Percentiles rank a stretch among this genome's conserved stretches.
Evolutionary conservation across 2,329 filamentous ascomycete species (phyloP).

Genomic region (Pseudogymnoascus pannorum): DNA sequence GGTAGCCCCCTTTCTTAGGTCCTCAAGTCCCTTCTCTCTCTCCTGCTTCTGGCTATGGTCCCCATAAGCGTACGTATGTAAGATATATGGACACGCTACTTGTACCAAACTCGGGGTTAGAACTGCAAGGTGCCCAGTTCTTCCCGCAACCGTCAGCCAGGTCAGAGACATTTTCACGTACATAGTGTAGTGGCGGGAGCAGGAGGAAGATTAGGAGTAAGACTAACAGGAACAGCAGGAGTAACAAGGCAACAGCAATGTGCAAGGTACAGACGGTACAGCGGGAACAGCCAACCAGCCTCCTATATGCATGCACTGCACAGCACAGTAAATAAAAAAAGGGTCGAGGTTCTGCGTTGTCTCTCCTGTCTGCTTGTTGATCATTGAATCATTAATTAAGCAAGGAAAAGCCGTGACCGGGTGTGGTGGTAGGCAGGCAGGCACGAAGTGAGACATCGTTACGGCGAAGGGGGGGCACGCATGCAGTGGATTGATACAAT

Average conservation of each 20-base stretch:
- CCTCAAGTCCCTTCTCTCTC: neutral
- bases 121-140: neutral
- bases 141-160: neutral
- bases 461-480: neutral
- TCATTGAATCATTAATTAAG: neutral
- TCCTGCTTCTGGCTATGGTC: no score
- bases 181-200: no score
- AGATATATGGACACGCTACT: no score
- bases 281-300: neutral
- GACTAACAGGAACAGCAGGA: no score
- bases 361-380: neutral
- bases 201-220: no score
- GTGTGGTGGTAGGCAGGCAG: neutral
- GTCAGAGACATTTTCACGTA: neutral
- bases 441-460: neutral
- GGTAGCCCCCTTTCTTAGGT: neutral
- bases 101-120: neutral
- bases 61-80: no score
- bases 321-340: neutral
- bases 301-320: neutral
- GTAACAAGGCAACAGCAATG: no score
- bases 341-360: neutral
- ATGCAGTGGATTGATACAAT: neutral
- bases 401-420: neutral
- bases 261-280: neutral